Conservation (phyloP, 2,329 filamentous ascomycete genomes). For the Arthrobotrys sphaeroides region DNA sequence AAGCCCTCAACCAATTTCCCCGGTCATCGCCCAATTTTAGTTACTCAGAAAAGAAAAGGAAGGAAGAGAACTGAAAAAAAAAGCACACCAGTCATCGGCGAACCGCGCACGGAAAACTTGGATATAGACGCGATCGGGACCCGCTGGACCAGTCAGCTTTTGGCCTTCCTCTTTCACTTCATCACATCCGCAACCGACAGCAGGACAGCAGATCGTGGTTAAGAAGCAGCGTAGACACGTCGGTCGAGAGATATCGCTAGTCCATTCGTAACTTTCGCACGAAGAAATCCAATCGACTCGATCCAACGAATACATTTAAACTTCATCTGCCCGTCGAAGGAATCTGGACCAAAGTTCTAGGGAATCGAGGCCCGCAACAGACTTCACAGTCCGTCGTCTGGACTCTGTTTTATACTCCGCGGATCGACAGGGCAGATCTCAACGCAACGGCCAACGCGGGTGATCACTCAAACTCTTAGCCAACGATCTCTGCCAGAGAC, state of each 20-base stretch:
- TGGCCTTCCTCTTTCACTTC: too few relatives aligned
- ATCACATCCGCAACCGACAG: conserved; percentile 20
- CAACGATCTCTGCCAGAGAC: conserved; percentile 13
- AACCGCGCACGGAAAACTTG: conserved; percentile 5
- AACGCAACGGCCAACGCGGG: conserved; percentile 22
- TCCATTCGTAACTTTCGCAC: neutral
- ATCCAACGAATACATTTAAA: too few relatives aligned
- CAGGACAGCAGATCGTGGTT: conserved; percentile 14
- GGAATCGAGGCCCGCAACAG: conserved; percentile 1
- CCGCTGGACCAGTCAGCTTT: conserved; percentile 10
- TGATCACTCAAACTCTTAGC: conserved; percentile 1
- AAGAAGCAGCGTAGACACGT: conserved; percentile 14
- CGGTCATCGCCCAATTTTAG: conserved; percentile 20
- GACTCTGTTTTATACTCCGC: conserved; percentile 3
- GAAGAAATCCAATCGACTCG: too few relatives aligned
- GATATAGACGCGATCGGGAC: conserved; percentile 14
- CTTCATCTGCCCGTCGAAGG: neutral
- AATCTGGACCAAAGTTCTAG: neutral
- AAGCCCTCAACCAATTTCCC: conserved; percentile 27
- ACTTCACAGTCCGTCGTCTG: neutral
- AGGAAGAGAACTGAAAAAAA: too few relatives aligned
- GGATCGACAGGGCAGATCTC: conserved; percentile 36
- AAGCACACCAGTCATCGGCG: conserved; percentile 10
- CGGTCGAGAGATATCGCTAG: neutral
- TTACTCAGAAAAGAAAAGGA: neutral